Conservation (phyloP, 1,284 basidiomycete species). For the Entoloma clypeatum region DNA sequence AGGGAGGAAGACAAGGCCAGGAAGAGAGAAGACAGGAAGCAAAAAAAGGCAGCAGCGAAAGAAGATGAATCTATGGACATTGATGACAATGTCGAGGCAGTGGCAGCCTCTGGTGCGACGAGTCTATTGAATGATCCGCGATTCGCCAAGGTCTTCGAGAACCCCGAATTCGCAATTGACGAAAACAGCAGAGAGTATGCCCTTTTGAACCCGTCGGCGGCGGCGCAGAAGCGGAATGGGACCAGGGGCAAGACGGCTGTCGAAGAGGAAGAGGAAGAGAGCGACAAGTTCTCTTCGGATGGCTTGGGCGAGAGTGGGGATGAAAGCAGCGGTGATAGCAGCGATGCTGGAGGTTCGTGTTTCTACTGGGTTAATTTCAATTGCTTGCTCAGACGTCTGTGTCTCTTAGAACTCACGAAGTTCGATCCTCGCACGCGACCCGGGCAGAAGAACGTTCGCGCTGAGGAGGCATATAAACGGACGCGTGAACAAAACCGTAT, state of each 20-base stretch:
- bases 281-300: conserved; percentile 75
- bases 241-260: conserved; percentile 68
- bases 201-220: conserved; percentile 85
- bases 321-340: conserved; percentile 37
- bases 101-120: conserved; percentile 39
- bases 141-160: conserved; percentile 89
- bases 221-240: conserved; percentile 46
- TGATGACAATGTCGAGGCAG: conserved; percentile 39
- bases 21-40: conserved; percentile 61
- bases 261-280: conserved; percentile 87
- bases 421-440: conserved; percentile 43
- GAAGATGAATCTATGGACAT: conserved; percentile 31
- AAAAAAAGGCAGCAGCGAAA: conserved; percentile 40
- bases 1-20: conserved; percentile 70
- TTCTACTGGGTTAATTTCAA: conserved; percentile 13
- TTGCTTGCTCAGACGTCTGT: conserved; percentile 20
- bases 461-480: conserved; percentile 43
- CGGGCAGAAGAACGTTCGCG: conserved; percentile 42
- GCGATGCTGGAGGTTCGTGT: conserved; percentile 41
- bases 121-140: conserved; percentile 83
- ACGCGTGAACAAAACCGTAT: conserved; percentile 38
- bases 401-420: conserved; percentile 43
- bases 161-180: conserved; percentile 94
- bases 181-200: conserved; percentile 84
- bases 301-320: conserved; percentile 58